These are phyloP conservation scores for Stephanodiscus triporus DNA, from an alignment of 108 stramenopile genomes.

Conservation along the genomic window DNA sequence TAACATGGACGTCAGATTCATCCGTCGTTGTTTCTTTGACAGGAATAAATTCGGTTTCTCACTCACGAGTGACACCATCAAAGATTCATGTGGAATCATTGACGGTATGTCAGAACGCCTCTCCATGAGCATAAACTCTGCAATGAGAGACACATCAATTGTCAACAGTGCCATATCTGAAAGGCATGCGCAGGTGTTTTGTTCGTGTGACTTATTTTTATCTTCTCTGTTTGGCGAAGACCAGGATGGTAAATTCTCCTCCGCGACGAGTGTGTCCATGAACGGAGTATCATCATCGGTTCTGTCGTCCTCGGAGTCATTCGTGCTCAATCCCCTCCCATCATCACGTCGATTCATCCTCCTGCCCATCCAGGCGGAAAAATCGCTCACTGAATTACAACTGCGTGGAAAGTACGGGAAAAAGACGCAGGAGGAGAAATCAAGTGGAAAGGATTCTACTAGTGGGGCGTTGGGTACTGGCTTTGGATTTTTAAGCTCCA, in stretches of 20 bases:
- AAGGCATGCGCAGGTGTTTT: slow-evolving; percentile 60
- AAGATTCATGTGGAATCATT: slow-evolving; percentile 36
- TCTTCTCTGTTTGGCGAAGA: slow-evolving; percentile 76
- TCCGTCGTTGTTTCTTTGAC: slow-evolving; percentile 57
- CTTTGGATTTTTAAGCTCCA: slow-evolving; percentile 81
- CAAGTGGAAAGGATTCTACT: slow-evolving; percentile 31
- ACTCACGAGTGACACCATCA: not conserved
- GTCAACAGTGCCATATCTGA: slow-evolving; percentile 50
- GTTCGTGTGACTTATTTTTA: slow-evolving; percentile 71
- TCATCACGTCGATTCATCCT: slow-evolving; percentile 81
- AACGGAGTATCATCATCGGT: slow-evolving; percentile 32
- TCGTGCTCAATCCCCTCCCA: slow-evolving; percentile 69
- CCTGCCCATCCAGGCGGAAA: slow-evolving; percentile 87
- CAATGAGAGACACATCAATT: slow-evolving; percentile 14
- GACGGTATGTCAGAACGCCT: slow-evolving; percentile 30
- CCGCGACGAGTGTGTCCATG: slow-evolving; percentile 10
- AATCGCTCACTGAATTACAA: slow-evolving; percentile 78
- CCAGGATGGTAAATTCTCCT: slow-evolving; percentile 15
- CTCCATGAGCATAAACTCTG: slow-evolving; percentile 21
- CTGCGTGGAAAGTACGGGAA: slow-evolving; percentile 71
- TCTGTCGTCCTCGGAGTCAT: slow-evolving; percentile 37
- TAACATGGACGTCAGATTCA: slow-evolving; percentile 57
- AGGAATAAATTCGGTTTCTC: slow-evolving; percentile 38
- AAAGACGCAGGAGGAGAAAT: slow-evolving; percentile 54
- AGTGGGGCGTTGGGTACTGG: slow-evolving; percentile 66